phyloP scores from a whole-genome alignment of 352 stramenopile species.

The Elongisporangium undulatum region DNA sequence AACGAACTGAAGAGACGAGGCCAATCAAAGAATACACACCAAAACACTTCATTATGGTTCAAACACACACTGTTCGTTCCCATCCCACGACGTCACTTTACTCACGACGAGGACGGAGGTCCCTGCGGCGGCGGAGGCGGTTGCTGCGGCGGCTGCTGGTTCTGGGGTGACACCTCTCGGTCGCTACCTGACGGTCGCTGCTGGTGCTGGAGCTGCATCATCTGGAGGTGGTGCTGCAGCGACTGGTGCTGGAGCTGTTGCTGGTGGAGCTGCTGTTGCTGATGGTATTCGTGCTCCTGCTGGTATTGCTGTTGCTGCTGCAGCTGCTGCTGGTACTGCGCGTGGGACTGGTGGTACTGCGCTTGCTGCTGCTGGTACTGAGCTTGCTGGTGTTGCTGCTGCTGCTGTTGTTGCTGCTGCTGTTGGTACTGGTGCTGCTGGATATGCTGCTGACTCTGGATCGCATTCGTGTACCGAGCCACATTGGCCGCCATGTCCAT shows the following conservation, averaged over 20 bases:
- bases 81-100: neutral
- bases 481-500: slow-evolving; percentile 79
- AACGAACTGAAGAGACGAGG: neutral
- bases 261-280: slow-evolving; percentile 44
- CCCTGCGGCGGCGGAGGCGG: slow-evolving; percentile 20
- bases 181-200: slow-evolving; percentile 21
- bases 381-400: slow-evolving; percentile 10
- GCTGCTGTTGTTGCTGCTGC: slow-evolving; percentile 13
- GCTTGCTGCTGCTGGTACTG: slow-evolving; percentile 28
- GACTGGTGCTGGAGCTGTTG: slow-evolving; percentile 49
- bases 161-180: slow-evolving; percentile 17
- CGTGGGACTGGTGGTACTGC: slow-evolving; percentile 36
- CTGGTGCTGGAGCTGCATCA: slow-evolving; percentile 39
- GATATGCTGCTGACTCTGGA: slow-evolving; percentile 62
- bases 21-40: slow-evolving; percentile 15
- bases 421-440: slow-evolving; percentile 25
- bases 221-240: slow-evolving; percentile 41
- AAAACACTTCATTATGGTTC: slow-evolving; percentile 5
- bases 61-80: slow-evolving; percentile 6
- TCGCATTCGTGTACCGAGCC: slow-evolving; percentile 62
- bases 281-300: slow-evolving; percentile 36
- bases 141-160: slow-evolving; percentile 27
- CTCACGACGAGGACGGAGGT: slow-evolving; percentile 15
- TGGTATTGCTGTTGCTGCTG: slow-evolving; percentile 47
- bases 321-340: slow-evolving; percentile 36